phyloP scores from a whole-genome alignment of 2,329 filamentous ascomycete species.

The Sordariomycetes sp. region DNA sequence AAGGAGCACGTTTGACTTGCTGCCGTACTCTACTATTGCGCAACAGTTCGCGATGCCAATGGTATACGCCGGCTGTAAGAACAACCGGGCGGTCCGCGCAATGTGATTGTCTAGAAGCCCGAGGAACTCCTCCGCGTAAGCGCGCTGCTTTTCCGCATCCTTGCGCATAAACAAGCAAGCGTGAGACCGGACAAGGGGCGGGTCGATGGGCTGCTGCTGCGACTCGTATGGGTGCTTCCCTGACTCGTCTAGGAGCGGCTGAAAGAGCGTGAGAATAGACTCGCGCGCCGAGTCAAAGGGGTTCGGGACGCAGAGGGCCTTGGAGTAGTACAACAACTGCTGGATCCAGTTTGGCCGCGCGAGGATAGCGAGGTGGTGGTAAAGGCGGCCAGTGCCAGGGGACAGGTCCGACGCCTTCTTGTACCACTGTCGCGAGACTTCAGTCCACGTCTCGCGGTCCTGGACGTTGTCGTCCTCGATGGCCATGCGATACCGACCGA shows the following conservation, averaged over 20 bases:
- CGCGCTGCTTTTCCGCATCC: constrained; percentile 28
- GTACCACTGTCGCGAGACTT: constrained; percentile 74
- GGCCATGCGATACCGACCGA: constrained; percentile 76
- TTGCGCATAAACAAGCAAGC: constrained; percentile 48
- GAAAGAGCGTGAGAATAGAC: constrained; percentile 57
- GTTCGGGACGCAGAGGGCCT: constrained; percentile 53
- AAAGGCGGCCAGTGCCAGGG: constrained; percentile 64
- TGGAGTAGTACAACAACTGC: constrained; percentile 61
- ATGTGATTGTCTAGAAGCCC: constrained; percentile 43
- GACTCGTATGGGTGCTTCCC: constrained; percentile 20
- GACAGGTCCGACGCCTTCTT: constrained; percentile 65
- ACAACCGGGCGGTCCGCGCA: constrained; percentile 30
- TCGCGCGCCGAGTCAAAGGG: constrained; percentile 57
- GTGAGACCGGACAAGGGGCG: constrained; percentile 49
- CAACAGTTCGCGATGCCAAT: constrained; percentile 18
- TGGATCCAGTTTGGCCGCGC: constrained; percentile 56
- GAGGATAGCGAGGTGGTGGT: constrained; percentile 78
- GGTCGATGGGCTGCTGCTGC: constrained; percentile 26
- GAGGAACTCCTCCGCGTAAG: constrained; percentile 34
- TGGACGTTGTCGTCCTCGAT: constrained; percentile 71
- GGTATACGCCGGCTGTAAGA: constrained; percentile 39
- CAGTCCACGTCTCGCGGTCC: constrained; percentile 70
- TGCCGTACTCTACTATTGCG: constrained; percentile 1
- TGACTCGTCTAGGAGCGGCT: constrained; percentile 34
- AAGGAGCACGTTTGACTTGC: not conserved